phyloP scores from a whole-genome alignment of 176 grass and related monocot species.

The Ensete glaucum region DNA sequence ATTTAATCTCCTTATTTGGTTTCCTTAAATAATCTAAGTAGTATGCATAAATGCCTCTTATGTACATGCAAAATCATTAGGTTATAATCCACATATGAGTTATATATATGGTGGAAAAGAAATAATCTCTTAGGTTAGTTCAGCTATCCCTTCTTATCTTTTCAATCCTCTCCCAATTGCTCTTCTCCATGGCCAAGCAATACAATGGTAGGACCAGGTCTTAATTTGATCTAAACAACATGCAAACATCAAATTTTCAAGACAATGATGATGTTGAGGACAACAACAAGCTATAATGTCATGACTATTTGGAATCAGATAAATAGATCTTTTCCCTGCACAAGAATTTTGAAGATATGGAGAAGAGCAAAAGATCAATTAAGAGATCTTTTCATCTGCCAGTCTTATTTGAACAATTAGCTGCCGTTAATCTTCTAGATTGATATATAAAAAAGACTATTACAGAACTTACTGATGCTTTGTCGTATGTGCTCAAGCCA shows the following conservation, averaged over 20 bases:
- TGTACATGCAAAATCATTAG: neutral
- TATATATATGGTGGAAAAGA: neutral
- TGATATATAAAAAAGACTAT: conserved; percentile 18
- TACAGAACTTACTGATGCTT: conserved; percentile 63
- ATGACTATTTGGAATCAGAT: no score
- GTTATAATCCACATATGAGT: neutral
- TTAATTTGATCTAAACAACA: neutral
- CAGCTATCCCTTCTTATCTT: neutral
- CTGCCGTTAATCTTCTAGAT: conserved; percentile 10
- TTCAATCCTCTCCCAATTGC: neutral
- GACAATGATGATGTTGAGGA: neutral
- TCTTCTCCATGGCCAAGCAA: neutral
- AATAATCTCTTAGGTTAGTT: neutral
- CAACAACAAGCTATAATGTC: neutral
- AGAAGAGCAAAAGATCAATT: neutral
- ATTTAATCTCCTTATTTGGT: neutral
- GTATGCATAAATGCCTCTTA: neutral
- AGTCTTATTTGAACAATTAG: neutral
- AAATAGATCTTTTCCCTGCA: neutral
- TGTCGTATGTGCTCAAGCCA: conserved; percentile 83
- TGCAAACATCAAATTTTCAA: neutral
- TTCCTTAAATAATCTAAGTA: neutral
- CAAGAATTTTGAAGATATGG: neutral
- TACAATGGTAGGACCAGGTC: neutral
- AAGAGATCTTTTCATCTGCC: neutral